Base-by-base conservation (phyloP, 306 rosid genomes). In the Gynostemma pentaphyllum region DNA sequence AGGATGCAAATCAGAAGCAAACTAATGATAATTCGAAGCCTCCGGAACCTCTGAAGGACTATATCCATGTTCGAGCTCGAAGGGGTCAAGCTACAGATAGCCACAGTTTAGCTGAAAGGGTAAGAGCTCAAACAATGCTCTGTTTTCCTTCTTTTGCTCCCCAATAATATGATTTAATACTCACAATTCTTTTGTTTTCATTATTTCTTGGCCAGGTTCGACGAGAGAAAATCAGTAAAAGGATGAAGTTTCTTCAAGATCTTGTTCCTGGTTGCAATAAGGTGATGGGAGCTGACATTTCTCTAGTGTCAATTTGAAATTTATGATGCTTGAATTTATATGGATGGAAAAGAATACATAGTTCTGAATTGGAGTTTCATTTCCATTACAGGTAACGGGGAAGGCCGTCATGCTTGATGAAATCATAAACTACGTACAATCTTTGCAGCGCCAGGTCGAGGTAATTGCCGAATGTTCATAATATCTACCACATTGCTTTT, bases 41-140 rank as follows among this genome's bases (percentile, higher is more conserved):
- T 53, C 68, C 80, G 0, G 95, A 90, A 42, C 84, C 95, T 70
- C 89, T 90, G 1, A 87, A 85, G 79, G 97, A 87, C 71, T 90
- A 90, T 45, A 90, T 90, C 51, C 97, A 90, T 66, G 97, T 90
- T 7, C 79, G 97, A 70, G 97, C 97, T 37, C 62, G 94, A 82
- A 82, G 97, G 76, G 97, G 97, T 51, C 97, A 90, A 74, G 97
- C 97, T 53, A 90, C 95, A 53, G 95, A 90, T 78, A 87, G 94
- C 78, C 97, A 90, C 65, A 90, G 97, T 73, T 87, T 90, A 55
- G 97, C 97, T 29, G 97, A 90, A 70, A 81, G 97, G 45, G 97
- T 90, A 82, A 37, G 70, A 39, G 4, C 16, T 39, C 4, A 30
- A 16, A 4, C 42, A 37, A 37, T 59, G 5, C 47, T 36, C 39